These are phyloP conservation scores for Penicillium maclennaniae DNA, from an alignment of 495 filamentous ascomycete species.

Conservation along the genomic window DNA sequence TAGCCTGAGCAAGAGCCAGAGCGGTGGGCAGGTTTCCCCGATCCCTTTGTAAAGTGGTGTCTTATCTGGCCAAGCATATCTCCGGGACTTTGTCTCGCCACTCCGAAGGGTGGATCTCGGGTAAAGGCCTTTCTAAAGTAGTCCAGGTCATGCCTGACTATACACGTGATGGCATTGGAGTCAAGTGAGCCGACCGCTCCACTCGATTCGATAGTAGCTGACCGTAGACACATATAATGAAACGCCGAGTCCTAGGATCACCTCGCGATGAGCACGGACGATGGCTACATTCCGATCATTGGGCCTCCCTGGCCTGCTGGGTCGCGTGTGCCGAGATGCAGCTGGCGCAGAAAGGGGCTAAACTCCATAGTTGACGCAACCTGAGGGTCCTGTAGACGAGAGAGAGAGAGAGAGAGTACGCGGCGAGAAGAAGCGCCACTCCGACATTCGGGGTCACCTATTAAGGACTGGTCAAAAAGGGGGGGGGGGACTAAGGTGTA, in stretches of 20 bases:
- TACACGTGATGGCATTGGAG: neutral
- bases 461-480: neutral
- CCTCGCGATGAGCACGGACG: conserved; percentile 8
- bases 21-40: too few relatives aligned
- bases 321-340: conserved; percentile 14
- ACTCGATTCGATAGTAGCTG: neutral
- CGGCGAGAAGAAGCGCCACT: neutral
- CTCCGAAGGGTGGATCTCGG: neutral
- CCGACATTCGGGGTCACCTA: conserved; percentile 1
- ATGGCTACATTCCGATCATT: conserved; percentile 16
- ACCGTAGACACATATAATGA: neutral
- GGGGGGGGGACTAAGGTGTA: too few relatives aligned
- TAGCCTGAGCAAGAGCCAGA: too few relatives aligned
- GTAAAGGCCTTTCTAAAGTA: neutral
- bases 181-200: neutral
- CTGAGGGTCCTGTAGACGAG: neutral
- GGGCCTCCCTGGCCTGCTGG: conserved; percentile 1
- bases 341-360: conserved; percentile 8
- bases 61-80: neutral
- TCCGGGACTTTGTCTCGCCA: neutral
- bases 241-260: too few relatives aligned
- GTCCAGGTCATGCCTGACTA: neutral
- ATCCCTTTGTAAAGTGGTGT: neutral
- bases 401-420: neutral
- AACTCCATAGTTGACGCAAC: neutral